Evolutionary conservation across 2,329 filamentous ascomycete species (phyloP).

Genomic region (Calonectria henricotiae): DNA sequence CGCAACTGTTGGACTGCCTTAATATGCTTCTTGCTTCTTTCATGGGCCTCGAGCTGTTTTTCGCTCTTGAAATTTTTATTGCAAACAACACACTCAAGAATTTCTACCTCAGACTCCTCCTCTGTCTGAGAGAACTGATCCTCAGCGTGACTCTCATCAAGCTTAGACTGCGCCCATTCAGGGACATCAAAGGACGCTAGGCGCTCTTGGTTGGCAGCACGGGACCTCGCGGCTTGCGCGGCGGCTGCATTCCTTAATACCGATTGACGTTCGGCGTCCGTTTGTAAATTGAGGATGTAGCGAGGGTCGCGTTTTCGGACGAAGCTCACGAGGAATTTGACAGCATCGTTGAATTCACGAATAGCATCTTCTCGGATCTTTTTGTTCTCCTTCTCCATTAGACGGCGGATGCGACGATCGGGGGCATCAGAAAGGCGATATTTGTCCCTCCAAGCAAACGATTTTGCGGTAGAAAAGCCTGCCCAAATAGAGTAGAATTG

Average conservation of each 20-base stretch:
- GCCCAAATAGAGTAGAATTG: slow-evolving; percentile 88
- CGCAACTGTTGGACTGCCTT: slow-evolving; percentile 88
- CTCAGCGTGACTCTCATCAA: slow-evolving; percentile 66
- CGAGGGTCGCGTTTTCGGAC: slow-evolving; percentile 93
- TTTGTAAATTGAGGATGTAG: slow-evolving; percentile 83
- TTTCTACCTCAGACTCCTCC: slow-evolving; percentile 70
- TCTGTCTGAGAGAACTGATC: slow-evolving; percentile 76
- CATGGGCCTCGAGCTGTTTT: slow-evolving; percentile 91
- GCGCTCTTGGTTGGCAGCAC: slow-evolving; percentile 86
- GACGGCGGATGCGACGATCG: slow-evolving; percentile 84
- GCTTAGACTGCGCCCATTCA: slow-evolving; percentile 80
- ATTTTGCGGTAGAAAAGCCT: slow-evolving; percentile 87
- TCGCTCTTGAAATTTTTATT: slow-evolving; percentile 90
- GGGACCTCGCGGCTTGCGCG: slow-evolving; percentile 86
- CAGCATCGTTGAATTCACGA: slow-evolving; percentile 93
- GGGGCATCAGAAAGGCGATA: slow-evolving; percentile 89
- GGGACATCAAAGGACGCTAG: slow-evolving; percentile 77
- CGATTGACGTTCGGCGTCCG: slow-evolving; percentile 86
- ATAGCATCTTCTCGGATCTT: slow-evolving; percentile 86
- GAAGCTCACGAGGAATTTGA: slow-evolving; percentile 88
- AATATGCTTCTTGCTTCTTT: slow-evolving; percentile 96
- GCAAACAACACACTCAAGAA: slow-evolving; percentile 84
- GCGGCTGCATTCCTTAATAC: slow-evolving; percentile 83
- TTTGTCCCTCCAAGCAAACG: slow-evolving; percentile 90
- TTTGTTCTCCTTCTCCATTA: slow-evolving; percentile 97